phyloP scores from a whole-genome alignment of 345 rosid genomes.

The Salix caprea region DNA sequence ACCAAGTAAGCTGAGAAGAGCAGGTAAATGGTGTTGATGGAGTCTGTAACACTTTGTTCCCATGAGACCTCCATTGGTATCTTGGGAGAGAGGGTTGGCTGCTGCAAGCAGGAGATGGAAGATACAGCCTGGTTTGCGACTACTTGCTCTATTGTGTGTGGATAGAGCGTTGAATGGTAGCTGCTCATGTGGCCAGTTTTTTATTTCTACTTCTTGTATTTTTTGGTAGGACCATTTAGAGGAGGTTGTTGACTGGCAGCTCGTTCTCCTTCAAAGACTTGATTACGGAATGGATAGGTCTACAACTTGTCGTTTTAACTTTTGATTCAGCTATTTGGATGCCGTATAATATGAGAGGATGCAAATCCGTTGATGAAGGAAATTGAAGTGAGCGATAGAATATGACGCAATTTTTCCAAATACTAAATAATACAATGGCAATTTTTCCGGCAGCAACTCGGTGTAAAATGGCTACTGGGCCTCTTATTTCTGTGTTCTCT shows the following conservation, averaged over 20 bases:
- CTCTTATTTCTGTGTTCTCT: neutral
- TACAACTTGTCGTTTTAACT: neutral
- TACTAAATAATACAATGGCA: neutral
- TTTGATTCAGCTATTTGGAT: neutral
- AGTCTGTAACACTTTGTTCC: slow-evolving; percentile 48
- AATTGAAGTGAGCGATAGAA: neutral
- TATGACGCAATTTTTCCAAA: neutral
- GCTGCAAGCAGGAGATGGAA: slow-evolving; percentile 3
- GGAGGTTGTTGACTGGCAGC: neutral
- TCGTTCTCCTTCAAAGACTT: slow-evolving; percentile 21
- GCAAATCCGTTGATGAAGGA: neutral
- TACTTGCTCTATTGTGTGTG: neutral
- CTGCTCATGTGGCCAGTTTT: neutral
- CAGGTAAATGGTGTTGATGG: slow-evolving; percentile 58
- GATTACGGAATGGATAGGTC: neutral
- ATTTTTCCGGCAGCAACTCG: neutral
- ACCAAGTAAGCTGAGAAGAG: slow-evolving; percentile 60
- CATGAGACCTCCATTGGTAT: slow-evolving; percentile 42
- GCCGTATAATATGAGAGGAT: neutral
- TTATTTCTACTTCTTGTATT: neutral
- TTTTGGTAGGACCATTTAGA: slow-evolving; percentile 1
- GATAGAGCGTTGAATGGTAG: slow-evolving; percentile 25
- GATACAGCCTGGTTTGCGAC: neutral
- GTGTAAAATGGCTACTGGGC: neutral
- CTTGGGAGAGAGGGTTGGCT: slow-evolving; percentile 3